Percentiles rank a stretch among this genome's conserved stretches.
Evolutionary conservation across 306 rosid genomes (phyloP).

Genomic region (Albizia julibrissin): DNA sequence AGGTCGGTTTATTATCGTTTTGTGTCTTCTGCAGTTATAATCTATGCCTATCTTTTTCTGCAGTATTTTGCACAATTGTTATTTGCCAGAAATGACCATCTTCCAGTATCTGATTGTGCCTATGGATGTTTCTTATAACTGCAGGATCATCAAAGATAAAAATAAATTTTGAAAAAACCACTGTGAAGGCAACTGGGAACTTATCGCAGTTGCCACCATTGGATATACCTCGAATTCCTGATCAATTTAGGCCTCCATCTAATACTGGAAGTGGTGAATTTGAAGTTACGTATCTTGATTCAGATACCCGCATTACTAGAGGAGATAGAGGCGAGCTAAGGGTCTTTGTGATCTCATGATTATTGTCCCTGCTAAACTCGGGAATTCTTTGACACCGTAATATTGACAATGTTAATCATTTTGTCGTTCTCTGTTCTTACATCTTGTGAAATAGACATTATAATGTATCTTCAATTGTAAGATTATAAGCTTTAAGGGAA

Average conservation of each 20-base stretch:
- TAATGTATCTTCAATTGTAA: slow-evolving; percentile 13
- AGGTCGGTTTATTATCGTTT: slow-evolving; percentile 51
- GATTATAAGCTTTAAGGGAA: too few species aligned
- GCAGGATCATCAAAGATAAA: slow-evolving; percentile 75
- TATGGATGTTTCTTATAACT: slow-evolving; percentile 12
- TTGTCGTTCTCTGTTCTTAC: neutral
- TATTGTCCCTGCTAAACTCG: slow-evolving; percentile 13
- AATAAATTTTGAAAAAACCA: slow-evolving; percentile 79
- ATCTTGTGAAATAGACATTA: slow-evolving; percentile 31
- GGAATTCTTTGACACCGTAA: neutral
- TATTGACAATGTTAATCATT: neutral
- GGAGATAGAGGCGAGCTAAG: slow-evolving; percentile 94
- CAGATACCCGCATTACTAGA: slow-evolving; percentile 73
- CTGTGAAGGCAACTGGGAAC: slow-evolving; percentile 75
- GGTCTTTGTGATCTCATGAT: slow-evolving; percentile 81
- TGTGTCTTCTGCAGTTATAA: neutral
- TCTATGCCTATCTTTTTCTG: neutral
- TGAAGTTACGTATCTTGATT: slow-evolving; percentile 81
- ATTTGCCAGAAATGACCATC: slow-evolving; percentile 14
- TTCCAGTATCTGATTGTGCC: neutral
- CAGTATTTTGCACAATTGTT: slow-evolving; percentile 11
- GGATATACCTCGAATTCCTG: slow-evolving; percentile 82
- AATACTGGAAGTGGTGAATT: slow-evolving; percentile 77
- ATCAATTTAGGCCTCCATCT: slow-evolving; percentile 71
- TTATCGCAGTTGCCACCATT: slow-evolving; percentile 86